Conservation (phyloP, 2,329 filamentous ascomycete species). For the Ilyonectria sp. region DNA sequence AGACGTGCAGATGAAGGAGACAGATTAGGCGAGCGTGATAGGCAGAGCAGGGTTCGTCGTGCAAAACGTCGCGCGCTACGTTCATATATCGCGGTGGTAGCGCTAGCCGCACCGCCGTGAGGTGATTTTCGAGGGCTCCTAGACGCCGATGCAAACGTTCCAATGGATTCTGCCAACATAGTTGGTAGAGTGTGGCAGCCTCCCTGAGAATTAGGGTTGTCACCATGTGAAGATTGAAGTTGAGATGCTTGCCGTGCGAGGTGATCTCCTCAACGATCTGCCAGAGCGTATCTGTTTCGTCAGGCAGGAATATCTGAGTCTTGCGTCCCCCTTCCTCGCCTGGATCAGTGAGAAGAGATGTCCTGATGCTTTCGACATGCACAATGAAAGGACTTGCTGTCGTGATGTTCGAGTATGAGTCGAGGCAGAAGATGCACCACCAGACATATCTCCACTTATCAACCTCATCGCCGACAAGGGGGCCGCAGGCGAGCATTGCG, state of each 20-base stretch:
- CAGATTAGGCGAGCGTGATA: constrained; percentile 1
- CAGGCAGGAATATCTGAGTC: constrained; percentile 2
- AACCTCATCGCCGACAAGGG: constrained; percentile 2
- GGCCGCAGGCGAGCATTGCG: constrained; percentile 1
- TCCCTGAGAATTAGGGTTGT: constrained; percentile 4
- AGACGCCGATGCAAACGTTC: constrained; percentile 1
- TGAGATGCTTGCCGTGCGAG: constrained; percentile 3
- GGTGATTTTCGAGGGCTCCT: not conserved
- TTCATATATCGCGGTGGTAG: constrained; percentile 4
- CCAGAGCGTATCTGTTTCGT: constrained; percentile 4
- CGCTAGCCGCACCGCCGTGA: not conserved
- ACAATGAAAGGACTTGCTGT: constrained; percentile 1
- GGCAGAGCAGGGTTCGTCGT: constrained; percentile 3
- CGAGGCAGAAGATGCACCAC: constrained; percentile 2
- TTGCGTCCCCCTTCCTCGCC: not conserved
- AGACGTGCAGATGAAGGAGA: constrained; percentile 2
- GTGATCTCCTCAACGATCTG: constrained; percentile 2
- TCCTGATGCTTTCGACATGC: constrained; percentile 4
- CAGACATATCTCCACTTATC: constrained; percentile 2
- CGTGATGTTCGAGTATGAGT: constrained; percentile 4
- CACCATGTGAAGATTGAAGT: constrained; percentile 2
- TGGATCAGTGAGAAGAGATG: constrained; percentile 2
- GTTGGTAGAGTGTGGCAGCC: constrained; percentile 3
- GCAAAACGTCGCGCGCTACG: constrained; percentile 1
- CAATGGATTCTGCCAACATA: constrained; percentile 4